phyloP scores from a whole-genome alignment of 2,329 filamentous ascomycete species.

The Scorias spongiosa region DNA sequence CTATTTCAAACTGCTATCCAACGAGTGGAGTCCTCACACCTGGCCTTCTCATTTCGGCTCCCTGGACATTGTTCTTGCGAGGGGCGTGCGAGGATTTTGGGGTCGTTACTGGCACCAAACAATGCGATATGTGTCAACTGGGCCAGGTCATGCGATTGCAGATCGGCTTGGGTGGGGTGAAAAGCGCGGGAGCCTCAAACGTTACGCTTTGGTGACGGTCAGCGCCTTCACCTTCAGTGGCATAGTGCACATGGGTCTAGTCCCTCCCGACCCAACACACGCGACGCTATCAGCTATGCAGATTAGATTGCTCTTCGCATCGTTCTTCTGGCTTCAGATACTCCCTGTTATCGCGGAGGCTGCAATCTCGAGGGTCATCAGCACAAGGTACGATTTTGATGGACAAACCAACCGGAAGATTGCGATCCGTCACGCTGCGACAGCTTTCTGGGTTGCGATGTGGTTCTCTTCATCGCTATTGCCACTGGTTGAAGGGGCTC shows the following conservation, averaged over 20 bases:
- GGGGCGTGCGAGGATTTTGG: slow-evolving; percentile 17
- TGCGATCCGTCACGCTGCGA: slow-evolving; percentile 4
- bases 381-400: neutral
- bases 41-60: slow-evolving; percentile 18
- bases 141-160: slow-evolving; percentile 12
- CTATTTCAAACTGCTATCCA: slow-evolving; percentile 6
- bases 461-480: slow-evolving; percentile 12
- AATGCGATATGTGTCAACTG: slow-evolving; percentile 13
- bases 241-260: slow-evolving; percentile 16
- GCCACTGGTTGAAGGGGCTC: slow-evolving; percentile 10
- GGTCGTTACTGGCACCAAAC: slow-evolving; percentile 19
- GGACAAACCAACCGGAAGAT: slow-evolving; percentile 1
- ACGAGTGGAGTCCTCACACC: slow-evolving; percentile 13
- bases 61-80: slow-evolving; percentile 5
- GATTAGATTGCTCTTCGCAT: slow-evolving; percentile 7
- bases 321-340: slow-evolving; percentile 18
- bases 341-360: slow-evolving; percentile 12
- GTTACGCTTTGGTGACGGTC: slow-evolving; percentile 11
- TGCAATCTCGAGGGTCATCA: slow-evolving; percentile 3
- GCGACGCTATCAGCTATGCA: slow-evolving; percentile 1
- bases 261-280: slow-evolving; percentile 14
- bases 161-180: slow-evolving; percentile 3
- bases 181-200: slow-evolving; percentile 2
- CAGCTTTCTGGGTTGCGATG: slow-evolving; percentile 9
- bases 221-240: slow-evolving; percentile 16